Evolutionary conservation across 73 alveolate species (phyloP).

Genomic region (Paraurostyla sp.): DNA sequence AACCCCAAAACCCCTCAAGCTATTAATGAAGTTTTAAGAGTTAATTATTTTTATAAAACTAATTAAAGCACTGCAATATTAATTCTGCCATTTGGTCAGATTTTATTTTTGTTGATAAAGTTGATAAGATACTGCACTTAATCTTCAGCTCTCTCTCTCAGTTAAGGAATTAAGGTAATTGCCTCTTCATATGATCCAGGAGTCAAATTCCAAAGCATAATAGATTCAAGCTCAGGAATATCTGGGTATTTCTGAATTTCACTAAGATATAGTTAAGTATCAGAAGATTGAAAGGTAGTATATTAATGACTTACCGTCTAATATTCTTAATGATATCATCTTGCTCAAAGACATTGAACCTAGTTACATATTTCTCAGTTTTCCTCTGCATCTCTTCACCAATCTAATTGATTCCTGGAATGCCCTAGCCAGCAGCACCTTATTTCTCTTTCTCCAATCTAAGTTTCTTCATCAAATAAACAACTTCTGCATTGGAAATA

Average conservation of each 20-base stretch:
- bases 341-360: conserved; percentile 30
- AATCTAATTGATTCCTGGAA: neutral
- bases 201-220: conserved; percentile 35
- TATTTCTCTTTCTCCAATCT: neutral
- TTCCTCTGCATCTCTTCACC: conserved; percentile 49
- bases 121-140: neutral
- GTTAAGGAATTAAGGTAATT: neutral
- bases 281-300: neutral
- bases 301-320: conserved; percentile 23
- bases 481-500: conserved; percentile 26
- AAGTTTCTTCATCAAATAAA: neutral
- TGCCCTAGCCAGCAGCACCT: neutral
- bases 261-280: neutral
- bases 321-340: conserved; percentile 1
- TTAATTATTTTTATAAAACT: no score
- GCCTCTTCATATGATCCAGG: conserved; percentile 37
- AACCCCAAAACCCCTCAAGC: no score
- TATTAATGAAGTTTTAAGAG: no score
- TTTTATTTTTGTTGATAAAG: neutral
- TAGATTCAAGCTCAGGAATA: neutral
- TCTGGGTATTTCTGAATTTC: neutral
- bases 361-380: conserved; percentile 12
- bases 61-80: no score
- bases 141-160: conserved; percentile 1
- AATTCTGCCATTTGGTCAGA: no score